Evolutionary conservation across 2,329 filamentous ascomycete genomes (phyloP).

Genomic region (Trichoderma asperellum): DNA sequence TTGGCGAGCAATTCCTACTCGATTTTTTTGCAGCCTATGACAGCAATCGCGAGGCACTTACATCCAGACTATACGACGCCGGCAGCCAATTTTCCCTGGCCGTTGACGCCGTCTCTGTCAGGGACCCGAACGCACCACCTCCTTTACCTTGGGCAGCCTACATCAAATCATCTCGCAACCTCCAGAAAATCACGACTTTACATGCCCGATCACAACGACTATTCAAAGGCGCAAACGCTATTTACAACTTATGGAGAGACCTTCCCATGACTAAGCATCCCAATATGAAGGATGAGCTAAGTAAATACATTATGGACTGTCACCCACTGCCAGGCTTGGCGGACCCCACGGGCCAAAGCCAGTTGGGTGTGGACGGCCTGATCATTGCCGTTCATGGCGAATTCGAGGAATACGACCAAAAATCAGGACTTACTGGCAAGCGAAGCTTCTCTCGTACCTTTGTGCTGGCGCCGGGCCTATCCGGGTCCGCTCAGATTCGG

Average conservation of each 20-base stretch:
- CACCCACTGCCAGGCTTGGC: slow-evolving; percentile 72
- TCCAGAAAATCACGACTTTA: slow-evolving; percentile 67
- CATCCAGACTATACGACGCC: slow-evolving; percentile 73
- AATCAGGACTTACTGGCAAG: slow-evolving; percentile 60
- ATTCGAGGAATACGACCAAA: slow-evolving; percentile 72
- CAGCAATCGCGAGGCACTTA: slow-evolving; percentile 65
- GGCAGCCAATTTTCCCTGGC: slow-evolving; percentile 75
- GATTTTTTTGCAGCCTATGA: slow-evolving; percentile 78
- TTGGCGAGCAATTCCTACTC: slow-evolving; percentile 75
- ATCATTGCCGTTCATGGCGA: slow-evolving; percentile 81
- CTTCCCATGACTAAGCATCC: slow-evolving; percentile 78
- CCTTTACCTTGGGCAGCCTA: slow-evolving; percentile 72
- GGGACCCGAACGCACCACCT: slow-evolving; percentile 48
- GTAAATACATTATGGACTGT: slow-evolving; percentile 83
- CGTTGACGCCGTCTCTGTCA: slow-evolving; percentile 65
- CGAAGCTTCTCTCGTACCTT: slow-evolving; percentile 85
- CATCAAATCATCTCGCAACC: slow-evolving; percentile 76
- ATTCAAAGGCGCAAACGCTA: slow-evolving; percentile 65
- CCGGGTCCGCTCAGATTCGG: slow-evolving; percentile 66
- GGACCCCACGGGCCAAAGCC: slow-evolving; percentile 67
- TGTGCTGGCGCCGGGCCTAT: slow-evolving; percentile 73
- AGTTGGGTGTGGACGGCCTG: slow-evolving; percentile 73
- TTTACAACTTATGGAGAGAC: slow-evolving; percentile 68
- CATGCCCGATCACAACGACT: slow-evolving; percentile 66
- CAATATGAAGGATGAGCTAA: slow-evolving; percentile 65